phyloP scores from a whole-genome alignment of 805 yeast species.

The Ogataea salicorniae region DNA sequence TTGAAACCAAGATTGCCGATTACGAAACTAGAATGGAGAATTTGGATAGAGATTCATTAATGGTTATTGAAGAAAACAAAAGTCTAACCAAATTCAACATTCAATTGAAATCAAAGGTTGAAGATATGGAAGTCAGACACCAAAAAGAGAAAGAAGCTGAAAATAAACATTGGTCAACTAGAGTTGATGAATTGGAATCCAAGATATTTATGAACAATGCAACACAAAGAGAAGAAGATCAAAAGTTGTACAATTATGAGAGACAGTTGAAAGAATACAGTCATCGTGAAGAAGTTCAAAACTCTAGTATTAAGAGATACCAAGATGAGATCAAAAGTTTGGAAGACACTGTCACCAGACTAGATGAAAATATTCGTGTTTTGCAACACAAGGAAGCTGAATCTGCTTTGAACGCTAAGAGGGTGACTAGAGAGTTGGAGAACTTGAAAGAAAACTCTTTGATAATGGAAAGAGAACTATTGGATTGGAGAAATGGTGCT shows the following conservation, averaged over 20 bases:
- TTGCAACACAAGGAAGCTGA: slow-evolving; percentile 42
- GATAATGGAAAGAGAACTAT: slow-evolving; percentile 50
- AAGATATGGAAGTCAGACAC: slow-evolving; percentile 43
- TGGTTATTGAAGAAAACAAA: slow-evolving; percentile 62
- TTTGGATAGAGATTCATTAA: slow-evolving; percentile 49
- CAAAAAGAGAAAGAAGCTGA: slow-evolving; percentile 48
- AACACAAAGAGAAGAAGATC: slow-evolving; percentile 47
- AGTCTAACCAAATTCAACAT: slow-evolving; percentile 51
- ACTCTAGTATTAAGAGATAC: slow-evolving; percentile 44
- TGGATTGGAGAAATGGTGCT: slow-evolving; percentile 43
- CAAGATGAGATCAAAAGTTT: slow-evolving; percentile 55
- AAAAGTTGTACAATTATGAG: slow-evolving; percentile 44
- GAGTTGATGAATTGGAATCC: slow-evolving; percentile 48
- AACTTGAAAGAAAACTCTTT: slow-evolving; percentile 49
- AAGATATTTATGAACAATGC: slow-evolving; percentile 44
- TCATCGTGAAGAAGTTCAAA: slow-evolving; percentile 46
- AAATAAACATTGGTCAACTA: slow-evolving; percentile 51
- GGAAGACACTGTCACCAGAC: slow-evolving; percentile 44
- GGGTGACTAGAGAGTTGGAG: slow-evolving; percentile 51
- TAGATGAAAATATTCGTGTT: slow-evolving; percentile 38
- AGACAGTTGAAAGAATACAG: slow-evolving; percentile 51
- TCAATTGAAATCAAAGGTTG: slow-evolving; percentile 42
- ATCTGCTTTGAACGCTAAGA: slow-evolving; percentile 37
- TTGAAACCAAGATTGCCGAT: slow-evolving; percentile 19
- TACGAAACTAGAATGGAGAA: slow-evolving; percentile 27